Evolutionary conservation across 768 basidiomycete genomes (phyloP).

Genomic region (Phaeotremella fagi): DNA sequence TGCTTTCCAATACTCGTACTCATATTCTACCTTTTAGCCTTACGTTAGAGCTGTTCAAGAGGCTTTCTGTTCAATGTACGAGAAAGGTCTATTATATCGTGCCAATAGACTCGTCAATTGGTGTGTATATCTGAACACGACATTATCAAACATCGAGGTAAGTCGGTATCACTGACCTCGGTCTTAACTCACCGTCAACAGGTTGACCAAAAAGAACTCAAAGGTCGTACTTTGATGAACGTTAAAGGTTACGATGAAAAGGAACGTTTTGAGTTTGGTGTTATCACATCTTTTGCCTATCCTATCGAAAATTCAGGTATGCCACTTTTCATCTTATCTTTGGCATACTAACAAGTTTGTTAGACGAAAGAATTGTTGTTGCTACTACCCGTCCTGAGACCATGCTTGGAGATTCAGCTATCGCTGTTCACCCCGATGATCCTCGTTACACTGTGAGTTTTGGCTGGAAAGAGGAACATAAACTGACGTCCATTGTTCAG

Average conservation of each 20-base stretch:
- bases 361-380: conserved; percentile 87
- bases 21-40: neutral
- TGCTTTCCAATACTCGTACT: neutral
- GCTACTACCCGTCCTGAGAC: conserved; percentile 98
- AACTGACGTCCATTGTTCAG: conserved; percentile 43
- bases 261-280: conserved; percentile 95
- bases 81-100: conserved; percentile 87
- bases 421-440: conserved; percentile 94
- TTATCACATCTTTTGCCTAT: conserved; percentile 94
- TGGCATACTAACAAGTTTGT: neutral
- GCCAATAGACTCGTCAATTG: conserved; percentile 97
- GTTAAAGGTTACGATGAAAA: conserved; percentile 95
- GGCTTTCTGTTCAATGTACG: conserved; percentile 83
- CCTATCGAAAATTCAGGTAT: conserved; percentile 75
- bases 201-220: conserved; percentile 89
- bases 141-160: conserved; percentile 94
- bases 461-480: neutral
- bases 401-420: conserved; percentile 95
- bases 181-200: conserved; percentile 36
- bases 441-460: conserved; percentile 67
- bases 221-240: conserved; percentile 74
- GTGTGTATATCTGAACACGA: conserved; percentile 94
- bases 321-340: conserved; percentile 21
- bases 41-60: conserved; percentile 66
- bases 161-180: conserved; percentile 3